Percentiles rank a stretch among this genome's conserved stretches.
Conservation (phyloP, 176 grass and related monocot genomes). For the Oryza coarctata region DNA sequence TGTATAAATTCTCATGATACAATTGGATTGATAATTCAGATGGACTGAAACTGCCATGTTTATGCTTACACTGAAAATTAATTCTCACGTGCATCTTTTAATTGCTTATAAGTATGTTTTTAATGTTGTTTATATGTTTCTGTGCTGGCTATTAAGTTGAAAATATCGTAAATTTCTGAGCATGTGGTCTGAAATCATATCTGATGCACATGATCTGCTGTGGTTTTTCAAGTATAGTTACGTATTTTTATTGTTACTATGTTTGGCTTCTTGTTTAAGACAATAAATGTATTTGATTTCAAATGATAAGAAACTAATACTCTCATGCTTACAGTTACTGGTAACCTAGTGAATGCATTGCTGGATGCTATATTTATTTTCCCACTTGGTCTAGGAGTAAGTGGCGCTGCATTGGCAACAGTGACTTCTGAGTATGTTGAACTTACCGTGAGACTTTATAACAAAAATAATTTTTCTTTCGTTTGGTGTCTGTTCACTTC, state of each 20-base stretch:
- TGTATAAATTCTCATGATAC: neutral
- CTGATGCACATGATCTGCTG: neutral
- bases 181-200: neutral
- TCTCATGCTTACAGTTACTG: conserved; percentile 57
- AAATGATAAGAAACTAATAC: neutral
- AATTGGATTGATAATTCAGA: neutral
- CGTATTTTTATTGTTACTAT: neutral
- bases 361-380: conserved; percentile 83
- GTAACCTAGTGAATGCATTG: conserved; percentile 79
- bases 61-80: too few relatives aligned
- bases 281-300: neutral
- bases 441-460: conserved; percentile 31
- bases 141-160: neutral
- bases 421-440: conserved; percentile 86
- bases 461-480: conserved; percentile 32
- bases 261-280: neutral
- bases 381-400: conserved; percentile 81
- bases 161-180: neutral
- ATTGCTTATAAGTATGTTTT: neutral
- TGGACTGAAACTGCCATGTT: neutral
- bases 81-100: neutral
- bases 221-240: neutral
- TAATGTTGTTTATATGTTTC: neutral
- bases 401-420: conserved; percentile 86
- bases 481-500: conserved; percentile 31